Conservation (phyloP, 179 eudicot genomes). For the Pouteria campechiana region DNA sequence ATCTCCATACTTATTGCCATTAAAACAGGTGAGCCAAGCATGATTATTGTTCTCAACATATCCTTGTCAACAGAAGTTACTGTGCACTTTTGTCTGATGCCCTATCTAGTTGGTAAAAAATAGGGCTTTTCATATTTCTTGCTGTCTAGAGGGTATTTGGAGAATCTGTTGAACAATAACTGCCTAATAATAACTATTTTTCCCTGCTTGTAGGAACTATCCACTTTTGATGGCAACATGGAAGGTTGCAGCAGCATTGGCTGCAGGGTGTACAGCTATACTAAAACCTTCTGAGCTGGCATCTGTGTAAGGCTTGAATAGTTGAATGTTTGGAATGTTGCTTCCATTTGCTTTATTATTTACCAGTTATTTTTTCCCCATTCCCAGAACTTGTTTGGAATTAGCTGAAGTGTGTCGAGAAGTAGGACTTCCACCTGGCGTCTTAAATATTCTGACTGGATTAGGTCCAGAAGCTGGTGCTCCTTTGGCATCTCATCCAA, state of each 20-base stretch:
- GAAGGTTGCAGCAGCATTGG: slow-evolving; percentile 99
- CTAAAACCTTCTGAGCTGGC: slow-evolving; percentile 94
- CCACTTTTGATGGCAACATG: slow-evolving; percentile 95
- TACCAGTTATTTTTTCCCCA: neutral
- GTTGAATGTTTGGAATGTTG: neutral
- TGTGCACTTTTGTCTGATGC: too few relatives aligned
- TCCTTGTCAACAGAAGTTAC: too few relatives aligned
- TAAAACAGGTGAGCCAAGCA: too few relatives aligned
- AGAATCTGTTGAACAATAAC: too few relatives aligned
- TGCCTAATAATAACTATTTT: too few relatives aligned
- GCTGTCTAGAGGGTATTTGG: too few relatives aligned
- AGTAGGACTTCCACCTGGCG: slow-evolving; percentile 88
- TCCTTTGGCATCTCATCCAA: slow-evolving; percentile 86
- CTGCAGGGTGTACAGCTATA: slow-evolving; percentile 96
- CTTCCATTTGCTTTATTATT: neutral
- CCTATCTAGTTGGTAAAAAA: too few relatives aligned
- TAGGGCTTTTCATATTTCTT: too few relatives aligned
- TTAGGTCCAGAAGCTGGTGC: slow-evolving; percentile 92
- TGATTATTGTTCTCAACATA: too few relatives aligned
- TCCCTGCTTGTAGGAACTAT: slow-evolving; percentile 83
- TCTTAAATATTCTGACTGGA: slow-evolving; percentile 81
- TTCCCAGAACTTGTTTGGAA: slow-evolving; percentile 82
- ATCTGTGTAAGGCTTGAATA: slow-evolving; percentile 47
- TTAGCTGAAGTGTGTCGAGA: slow-evolving; percentile 77
- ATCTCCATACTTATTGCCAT: too few relatives aligned